These are phyloP conservation scores for Wickerhamiella bombiphila DNA, from an alignment of 805 yeast genomes.

Conservation along the genomic window DNA sequence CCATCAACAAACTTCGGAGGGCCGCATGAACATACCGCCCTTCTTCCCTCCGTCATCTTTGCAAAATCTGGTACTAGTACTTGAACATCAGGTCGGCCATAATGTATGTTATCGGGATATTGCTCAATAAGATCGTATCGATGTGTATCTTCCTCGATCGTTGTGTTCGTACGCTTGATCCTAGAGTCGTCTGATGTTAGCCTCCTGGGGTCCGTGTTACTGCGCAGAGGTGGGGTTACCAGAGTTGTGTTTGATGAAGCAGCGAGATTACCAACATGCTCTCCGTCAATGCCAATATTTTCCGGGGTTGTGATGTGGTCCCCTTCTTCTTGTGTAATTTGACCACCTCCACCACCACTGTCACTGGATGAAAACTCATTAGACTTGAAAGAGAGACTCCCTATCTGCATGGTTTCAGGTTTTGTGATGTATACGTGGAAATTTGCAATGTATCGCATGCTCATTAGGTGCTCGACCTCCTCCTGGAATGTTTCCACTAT, in stretches of 20 bases:
- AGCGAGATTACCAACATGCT: not conserved
- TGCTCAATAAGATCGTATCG: not conserved
- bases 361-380: not conserved
- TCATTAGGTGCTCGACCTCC: constrained; percentile 31
- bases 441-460: constrained; percentile 2
- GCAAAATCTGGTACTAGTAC: constrained; percentile 13
- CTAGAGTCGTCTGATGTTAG: not conserved
- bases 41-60: constrained; percentile 23
- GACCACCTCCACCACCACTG: no score
- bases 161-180: constrained; percentile 1
- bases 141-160: no score
- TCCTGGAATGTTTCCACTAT: constrained; percentile 38
- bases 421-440: constrained; percentile 12
- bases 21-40: constrained; percentile 45
- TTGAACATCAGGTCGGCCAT: constrained; percentile 17
- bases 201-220: not conserved
- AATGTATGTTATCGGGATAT: constrained; percentile 5
- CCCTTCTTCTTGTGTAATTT: no score
- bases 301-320: not conserved
- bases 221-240: not conserved
- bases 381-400: not conserved
- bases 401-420: constrained; percentile 3
- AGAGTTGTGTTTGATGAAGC: not conserved
- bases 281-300: not conserved
- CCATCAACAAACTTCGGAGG: constrained; percentile 44